phyloP scores from a whole-genome alignment of 805 yeast species.

The Candida krabiensis region DNA sequence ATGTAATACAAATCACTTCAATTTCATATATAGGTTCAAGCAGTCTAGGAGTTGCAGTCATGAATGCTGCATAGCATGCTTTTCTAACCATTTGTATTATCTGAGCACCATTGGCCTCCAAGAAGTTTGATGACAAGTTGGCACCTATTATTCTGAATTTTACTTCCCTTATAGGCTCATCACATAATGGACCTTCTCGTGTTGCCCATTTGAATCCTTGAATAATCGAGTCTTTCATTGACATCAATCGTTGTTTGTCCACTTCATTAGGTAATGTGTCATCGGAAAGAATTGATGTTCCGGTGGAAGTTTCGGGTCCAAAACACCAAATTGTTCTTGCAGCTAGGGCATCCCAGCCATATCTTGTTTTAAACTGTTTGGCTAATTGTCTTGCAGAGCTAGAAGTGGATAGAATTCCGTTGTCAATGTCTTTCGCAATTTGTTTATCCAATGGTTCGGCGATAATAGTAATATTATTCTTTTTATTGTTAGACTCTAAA shows the following conservation, averaged over 20 bases:
- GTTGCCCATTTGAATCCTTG: conserved; percentile 86
- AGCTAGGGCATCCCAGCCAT: conserved; percentile 81
- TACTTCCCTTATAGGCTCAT: conserved; percentile 71
- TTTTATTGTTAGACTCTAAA: conserved; percentile 53
- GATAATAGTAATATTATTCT: conserved; percentile 61
- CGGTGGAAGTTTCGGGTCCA: conserved; percentile 55
- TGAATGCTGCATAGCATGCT: conserved; percentile 79
- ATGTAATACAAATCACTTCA: conserved; percentile 53
- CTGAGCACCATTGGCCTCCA: conserved; percentile 61
- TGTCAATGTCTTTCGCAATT: conserved; percentile 56
- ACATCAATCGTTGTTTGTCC: conserved; percentile 48
- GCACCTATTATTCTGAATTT: conserved; percentile 71
- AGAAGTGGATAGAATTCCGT: conserved; percentile 36
- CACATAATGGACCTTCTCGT: conserved; percentile 90
- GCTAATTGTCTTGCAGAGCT: conserved; percentile 46
- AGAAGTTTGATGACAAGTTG: conserved; percentile 45
- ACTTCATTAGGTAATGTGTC: conserved; percentile 77
- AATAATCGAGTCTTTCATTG: conserved; percentile 53
- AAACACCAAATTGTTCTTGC: conserved; percentile 82
- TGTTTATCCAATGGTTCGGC: conserved; percentile 71
- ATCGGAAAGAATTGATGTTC: conserved; percentile 55
- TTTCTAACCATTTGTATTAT: conserved; percentile 78
- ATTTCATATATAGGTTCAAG: conserved; percentile 79
- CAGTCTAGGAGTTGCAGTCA: conserved; percentile 75
- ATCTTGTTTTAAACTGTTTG: conserved; percentile 52